A percentile compares a stretch with the other conserved stretches of the same genome.
phyloP scores from a whole-genome alignment of 2,329 filamentous ascomycete species.

The Penicillium thymicola region DNA sequence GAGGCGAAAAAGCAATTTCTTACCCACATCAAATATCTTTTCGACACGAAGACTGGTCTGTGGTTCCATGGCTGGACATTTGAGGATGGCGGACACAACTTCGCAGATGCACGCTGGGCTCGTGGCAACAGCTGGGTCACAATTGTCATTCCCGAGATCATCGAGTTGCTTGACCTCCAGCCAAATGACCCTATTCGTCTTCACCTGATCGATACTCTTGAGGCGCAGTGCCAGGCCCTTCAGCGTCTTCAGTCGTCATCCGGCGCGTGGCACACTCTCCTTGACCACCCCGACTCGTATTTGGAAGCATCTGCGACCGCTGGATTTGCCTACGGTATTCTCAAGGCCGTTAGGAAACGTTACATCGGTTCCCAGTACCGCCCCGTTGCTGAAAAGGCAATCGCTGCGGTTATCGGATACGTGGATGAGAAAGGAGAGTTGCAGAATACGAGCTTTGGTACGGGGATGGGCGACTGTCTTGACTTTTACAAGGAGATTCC shows the following conservation, averaged over 20 bases:
- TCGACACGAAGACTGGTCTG: conserved; percentile 66
- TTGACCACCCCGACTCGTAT: conserved; percentile 71
- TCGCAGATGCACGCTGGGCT: conserved; percentile 55
- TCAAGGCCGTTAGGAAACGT: conserved; percentile 68
- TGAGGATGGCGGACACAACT: conserved; percentile 61
- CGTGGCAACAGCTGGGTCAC: conserved; percentile 66
- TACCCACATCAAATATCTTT: conserved; percentile 74
- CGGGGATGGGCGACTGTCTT: conserved; percentile 68
- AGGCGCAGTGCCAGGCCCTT: conserved; percentile 67
- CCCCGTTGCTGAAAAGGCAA: conserved; percentile 60
- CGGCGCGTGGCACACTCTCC: conserved; percentile 71
- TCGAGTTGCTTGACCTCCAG: conserved; percentile 66
- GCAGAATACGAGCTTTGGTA: conserved; percentile 72
- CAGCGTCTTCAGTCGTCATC: conserved; percentile 56
- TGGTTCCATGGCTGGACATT: conserved; percentile 86
- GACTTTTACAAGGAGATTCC: conserved; percentile 76
- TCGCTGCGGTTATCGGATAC: conserved; percentile 64
- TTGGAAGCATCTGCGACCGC: conserved; percentile 74
- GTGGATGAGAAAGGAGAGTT: conserved; percentile 68
- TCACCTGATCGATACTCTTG: conserved; percentile 53
- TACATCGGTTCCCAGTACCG: conserved; percentile 65
- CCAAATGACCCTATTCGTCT: conserved; percentile 58
- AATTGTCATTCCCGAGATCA: conserved; percentile 77
- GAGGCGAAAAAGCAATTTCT: conserved; percentile 77
- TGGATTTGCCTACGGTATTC: conserved; percentile 74